Percentiles rank a stretch among this genome's conserved stretches.
phyloP scores from a whole-genome alignment of 768 basidiomycete genomes.

The Tulasnella sp. region DNA sequence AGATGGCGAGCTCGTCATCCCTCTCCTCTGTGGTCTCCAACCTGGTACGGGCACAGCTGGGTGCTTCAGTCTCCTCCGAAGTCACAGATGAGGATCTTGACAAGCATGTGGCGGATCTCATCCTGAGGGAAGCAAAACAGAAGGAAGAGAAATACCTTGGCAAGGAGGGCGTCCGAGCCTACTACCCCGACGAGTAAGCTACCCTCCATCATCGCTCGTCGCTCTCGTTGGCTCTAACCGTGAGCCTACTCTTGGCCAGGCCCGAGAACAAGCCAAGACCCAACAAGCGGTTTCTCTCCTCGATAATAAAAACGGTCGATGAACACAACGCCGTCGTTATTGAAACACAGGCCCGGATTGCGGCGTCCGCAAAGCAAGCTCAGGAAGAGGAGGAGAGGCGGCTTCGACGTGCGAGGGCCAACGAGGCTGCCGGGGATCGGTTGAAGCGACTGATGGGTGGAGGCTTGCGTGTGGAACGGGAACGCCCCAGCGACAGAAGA shows the following conservation, averaged over 20 bases:
- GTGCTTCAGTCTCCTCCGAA: constrained; percentile 58
- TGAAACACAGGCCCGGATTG: constrained; percentile 44
- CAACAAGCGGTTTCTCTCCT: constrained; percentile 52
- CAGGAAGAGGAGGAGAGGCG: constrained; percentile 39
- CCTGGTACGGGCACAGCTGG: constrained; percentile 79
- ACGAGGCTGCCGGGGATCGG: constrained; percentile 73
- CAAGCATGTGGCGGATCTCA: constrained; percentile 86
- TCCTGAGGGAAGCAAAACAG: constrained; percentile 90
- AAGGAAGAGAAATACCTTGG: constrained; percentile 75
- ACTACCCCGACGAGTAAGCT: constrained; percentile 56
- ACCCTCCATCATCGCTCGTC: constrained; percentile 44
- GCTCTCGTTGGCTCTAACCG: background rate
- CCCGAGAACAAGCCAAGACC: constrained; percentile 73
- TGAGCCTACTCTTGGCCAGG: constrained; percentile 44
- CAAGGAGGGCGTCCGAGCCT: constrained; percentile 77
- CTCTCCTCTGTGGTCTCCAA: constrained; percentile 83
- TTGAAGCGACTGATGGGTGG: constrained; percentile 49
- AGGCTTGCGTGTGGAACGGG: constrained; percentile 34
- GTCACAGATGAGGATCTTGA: constrained; percentile 87
- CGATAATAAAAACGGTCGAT: constrained; percentile 89
- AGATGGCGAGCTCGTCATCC: constrained; percentile 47
- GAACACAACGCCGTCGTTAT: constrained; percentile 88
- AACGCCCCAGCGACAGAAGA: constrained; percentile 26
- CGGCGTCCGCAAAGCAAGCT: constrained; percentile 39
- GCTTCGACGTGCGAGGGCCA: constrained; percentile 61